Evolutionary conservation across 495 filamentous ascomycete species (phyloP), one percentile per base, ranked within the genome.

Genomic region (Hypoxylon cercidicola): DNA sequence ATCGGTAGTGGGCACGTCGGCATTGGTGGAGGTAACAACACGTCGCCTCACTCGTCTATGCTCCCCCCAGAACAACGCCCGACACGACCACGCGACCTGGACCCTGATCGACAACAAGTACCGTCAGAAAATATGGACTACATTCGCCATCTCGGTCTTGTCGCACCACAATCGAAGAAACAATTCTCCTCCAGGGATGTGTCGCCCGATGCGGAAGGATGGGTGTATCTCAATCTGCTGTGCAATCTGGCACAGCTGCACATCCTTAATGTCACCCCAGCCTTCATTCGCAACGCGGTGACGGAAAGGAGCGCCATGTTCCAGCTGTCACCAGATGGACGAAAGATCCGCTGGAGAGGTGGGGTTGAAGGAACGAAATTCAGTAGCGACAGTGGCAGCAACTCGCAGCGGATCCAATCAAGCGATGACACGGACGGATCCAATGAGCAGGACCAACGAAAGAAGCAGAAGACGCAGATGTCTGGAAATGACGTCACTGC

Each of bases 171-270:
- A 30, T 58, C 69, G 10, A 50, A 75, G 15, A 64, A 45, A 13
- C 63, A 66, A 11, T 74, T 55, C 40, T 75, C 75, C 25, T 58
- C 73, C 28, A 65, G 71, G 50, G 80, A 88, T 59, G 77, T 83
- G 23, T 78, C 79, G 32, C 77, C 81, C 13, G 78, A 84, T 57
- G 78, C 76, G 12, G 82, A 85, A 55, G 89, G 88, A 13, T 94
- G 90, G 90, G 84, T 93, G 11, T 93, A 91, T 67, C 81, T 94
- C n/a, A 93, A 93, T 65, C 77, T 94, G 15, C 81, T 94, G 25
- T 87, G 84, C 71, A 92, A 90, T 75, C 85, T 94, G 79, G 90
- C 90, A 1, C 90, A 93, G 74, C 78, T 94, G 18, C 89, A 92
- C 70, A 91, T 89, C 1, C 78, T 91, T 56, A 91, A 88, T 66